phyloP scores from a whole-genome alignment of 768 basidiomycete species.

The Leccinum rimulosum region DNA sequence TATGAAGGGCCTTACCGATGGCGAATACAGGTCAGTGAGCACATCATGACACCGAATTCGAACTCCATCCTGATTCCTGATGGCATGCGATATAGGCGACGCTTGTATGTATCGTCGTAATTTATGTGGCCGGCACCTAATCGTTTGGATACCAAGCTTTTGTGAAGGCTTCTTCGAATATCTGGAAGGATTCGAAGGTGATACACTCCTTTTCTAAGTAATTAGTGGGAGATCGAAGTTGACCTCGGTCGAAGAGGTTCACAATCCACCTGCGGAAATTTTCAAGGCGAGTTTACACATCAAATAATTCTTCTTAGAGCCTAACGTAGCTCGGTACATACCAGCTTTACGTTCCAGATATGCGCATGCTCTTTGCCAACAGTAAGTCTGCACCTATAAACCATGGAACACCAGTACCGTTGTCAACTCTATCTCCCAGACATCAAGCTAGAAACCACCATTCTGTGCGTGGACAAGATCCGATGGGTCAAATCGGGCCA shows the following conservation, averaged over 20 bases:
- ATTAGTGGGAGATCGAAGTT: not conserved
- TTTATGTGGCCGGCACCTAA: not conserved
- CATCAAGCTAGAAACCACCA: conserved; percentile 18
- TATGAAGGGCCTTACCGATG: too few species aligned
- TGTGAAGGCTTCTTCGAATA: conserved; percentile 5
- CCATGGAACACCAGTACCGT: not conserved
- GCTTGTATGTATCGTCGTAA: not conserved
- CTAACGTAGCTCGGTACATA: not conserved
- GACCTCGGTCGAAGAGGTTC: not conserved
- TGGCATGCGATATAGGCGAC: not conserved
- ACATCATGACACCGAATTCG: not conserved
- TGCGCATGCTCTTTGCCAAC: conserved; percentile 18
- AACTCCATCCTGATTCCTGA: not conserved
- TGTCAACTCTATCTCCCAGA: conserved; percentile 8
- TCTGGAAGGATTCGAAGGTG: not conserved
- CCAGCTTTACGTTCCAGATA: conserved; percentile 28
- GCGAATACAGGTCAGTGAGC: too few species aligned
- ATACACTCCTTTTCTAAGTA: not conserved
- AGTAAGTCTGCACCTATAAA: conserved; percentile 6
- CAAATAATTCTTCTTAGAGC: not conserved
- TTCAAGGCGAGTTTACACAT: not conserved
- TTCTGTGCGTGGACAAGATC: conserved; percentile 27
- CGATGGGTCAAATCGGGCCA: not conserved
- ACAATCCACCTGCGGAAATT: not conserved
- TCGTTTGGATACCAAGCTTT: conserved; percentile 14